These are phyloP conservation scores for Hypoxylon trugodes DNA, from an alignment of 495 filamentous ascomycete species.

Conservation along the genomic window DNA sequence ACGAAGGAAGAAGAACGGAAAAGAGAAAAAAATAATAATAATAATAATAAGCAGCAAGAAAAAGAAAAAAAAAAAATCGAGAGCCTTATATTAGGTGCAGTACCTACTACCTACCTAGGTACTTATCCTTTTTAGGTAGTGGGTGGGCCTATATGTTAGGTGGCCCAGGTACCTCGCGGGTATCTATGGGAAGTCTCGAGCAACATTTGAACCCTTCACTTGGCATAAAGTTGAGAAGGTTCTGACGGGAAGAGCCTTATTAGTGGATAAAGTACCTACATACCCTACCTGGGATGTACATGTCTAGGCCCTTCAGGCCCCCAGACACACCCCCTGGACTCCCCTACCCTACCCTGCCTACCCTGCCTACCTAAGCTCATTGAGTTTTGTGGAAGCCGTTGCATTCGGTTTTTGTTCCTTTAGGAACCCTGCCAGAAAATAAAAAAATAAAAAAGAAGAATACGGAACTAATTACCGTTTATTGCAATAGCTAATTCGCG, in stretches of 20 bases:
- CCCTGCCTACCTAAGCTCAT: not conserved
- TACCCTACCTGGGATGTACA: too few species aligned
- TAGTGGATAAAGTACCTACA: conserved; percentile 38
- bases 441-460: too few species aligned
- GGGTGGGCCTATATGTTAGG: not conserved
- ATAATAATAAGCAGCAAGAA: not conserved
- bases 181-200: conserved; percentile 11
- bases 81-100: too few species aligned
- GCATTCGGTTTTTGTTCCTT: conserved; percentile 17
- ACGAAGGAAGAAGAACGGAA: conserved; percentile 2
- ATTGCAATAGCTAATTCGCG: conserved; percentile 27
- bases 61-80: not conserved
- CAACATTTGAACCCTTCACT: not conserved
- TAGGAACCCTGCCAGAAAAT: conserved; percentile 17
- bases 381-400: conserved; percentile 27
- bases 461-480: conserved; percentile 40
- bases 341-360: too few species aligned
- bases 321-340: too few species aligned
- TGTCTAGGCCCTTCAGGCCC: too few species aligned
- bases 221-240: conserved; percentile 9
- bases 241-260: conserved; percentile 31
- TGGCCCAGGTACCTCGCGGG: conserved; percentile 1
- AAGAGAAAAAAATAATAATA: conserved; percentile 1
- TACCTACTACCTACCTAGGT: not conserved
- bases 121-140: not conserved